These are phyloP conservation scores for Fusarium pseudocircinatum DNA, from an alignment of 2,329 filamentous ascomycete species.

Conservation along the genomic window DNA sequence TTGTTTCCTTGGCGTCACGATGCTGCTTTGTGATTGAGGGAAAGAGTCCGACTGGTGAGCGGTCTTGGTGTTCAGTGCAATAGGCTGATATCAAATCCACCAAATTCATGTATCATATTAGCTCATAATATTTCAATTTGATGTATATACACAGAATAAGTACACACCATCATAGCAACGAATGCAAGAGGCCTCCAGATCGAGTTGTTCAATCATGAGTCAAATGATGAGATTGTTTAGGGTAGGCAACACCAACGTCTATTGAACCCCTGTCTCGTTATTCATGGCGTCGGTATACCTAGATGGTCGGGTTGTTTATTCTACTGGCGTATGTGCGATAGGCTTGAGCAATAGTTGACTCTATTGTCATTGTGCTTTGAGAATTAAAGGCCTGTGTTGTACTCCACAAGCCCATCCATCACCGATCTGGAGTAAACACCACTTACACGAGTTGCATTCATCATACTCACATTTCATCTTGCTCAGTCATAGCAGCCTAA, in stretches of 20 bases:
- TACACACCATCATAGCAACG: neutral
- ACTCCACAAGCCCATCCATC: neutral
- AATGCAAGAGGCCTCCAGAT: neutral
- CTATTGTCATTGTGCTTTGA: neutral
- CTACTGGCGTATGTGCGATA: neutral
- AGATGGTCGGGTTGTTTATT: neutral
- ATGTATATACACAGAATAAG: neutral
- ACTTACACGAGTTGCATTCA: neutral
- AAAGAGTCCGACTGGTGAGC: neutral
- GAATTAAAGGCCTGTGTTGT: neutral
- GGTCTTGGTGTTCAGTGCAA: neutral
- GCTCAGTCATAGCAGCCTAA: neutral
- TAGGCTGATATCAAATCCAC: neutral
- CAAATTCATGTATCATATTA: neutral
- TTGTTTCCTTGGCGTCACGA: slow-evolving; percentile 1
- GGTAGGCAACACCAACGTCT: neutral
- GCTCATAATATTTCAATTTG: neutral
- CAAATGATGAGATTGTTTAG: neutral
- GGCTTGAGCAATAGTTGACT: neutral
- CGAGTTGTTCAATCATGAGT: neutral
- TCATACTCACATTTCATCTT: neutral
- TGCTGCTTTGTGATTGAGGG: neutral
- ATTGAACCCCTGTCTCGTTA: no score
- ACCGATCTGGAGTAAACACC: neutral
- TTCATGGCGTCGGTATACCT: neutral